Percentiles rank a stretch among this genome's conserved stretches.
phyloP scores from a whole-genome alignment of 805 yeast species.

The Pichia heedii region DNA sequence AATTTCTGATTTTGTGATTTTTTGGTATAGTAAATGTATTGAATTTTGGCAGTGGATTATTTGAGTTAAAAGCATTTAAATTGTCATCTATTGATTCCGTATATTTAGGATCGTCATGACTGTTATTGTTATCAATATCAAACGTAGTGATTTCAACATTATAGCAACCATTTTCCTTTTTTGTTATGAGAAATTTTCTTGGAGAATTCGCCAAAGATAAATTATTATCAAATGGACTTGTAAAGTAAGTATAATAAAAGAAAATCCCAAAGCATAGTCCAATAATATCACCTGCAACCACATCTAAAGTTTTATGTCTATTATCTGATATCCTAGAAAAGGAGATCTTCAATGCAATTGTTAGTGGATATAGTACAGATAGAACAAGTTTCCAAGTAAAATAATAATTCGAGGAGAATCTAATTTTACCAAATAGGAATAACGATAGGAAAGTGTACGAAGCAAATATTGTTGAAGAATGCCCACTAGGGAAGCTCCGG shows the following conservation, averaged over 20 bases:
- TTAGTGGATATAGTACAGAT: constrained; percentile 28
- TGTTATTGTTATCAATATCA: neutral
- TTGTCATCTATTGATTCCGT: neutral
- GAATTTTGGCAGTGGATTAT: neutral
- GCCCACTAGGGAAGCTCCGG: constrained; percentile 53
- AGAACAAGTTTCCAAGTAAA: constrained; percentile 27
- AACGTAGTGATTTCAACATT: neutral
- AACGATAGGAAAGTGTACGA: constrained; percentile 32
- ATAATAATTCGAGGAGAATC: constrained; percentile 30
- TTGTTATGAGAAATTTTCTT: constrained; percentile 25
- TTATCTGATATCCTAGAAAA: constrained; percentile 40
- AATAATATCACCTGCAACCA: constrained; percentile 30
- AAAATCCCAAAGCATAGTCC: constrained; percentile 29
- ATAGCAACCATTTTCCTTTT: neutral
- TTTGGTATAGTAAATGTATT: neutral
- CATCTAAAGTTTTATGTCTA: constrained; percentile 34
- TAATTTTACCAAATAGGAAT: constrained; percentile 27
- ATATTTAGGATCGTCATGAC: neutral
- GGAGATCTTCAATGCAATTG: constrained; percentile 28
- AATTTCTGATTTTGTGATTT: neutral
- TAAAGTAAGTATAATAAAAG: constrained; percentile 34
- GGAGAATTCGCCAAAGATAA: constrained; percentile 37
- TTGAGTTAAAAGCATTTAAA: neutral
- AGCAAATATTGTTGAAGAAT: constrained; percentile 42
- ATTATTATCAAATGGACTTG: constrained; percentile 23